A percentile compares a stretch with the other conserved stretches of the same genome.
Evolutionary conservation across 805 yeast genomes (phyloP).

Genomic region (Tetrapisispora fleetii): DNA sequence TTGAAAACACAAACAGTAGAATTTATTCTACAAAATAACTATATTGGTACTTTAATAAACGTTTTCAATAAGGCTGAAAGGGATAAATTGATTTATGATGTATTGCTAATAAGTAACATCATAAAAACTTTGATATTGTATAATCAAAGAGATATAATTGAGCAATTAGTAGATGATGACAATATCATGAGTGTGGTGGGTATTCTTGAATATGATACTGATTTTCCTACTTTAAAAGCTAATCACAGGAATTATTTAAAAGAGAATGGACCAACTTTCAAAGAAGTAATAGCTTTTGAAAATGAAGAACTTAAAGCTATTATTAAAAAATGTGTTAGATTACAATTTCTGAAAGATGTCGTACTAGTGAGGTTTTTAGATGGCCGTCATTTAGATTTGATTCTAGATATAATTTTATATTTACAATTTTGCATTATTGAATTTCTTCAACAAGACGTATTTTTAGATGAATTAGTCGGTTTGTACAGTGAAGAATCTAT

Average conservation of each 20-base stretch:
- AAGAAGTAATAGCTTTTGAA: conserved; percentile 59
- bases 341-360: conserved; percentile 79
- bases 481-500: conserved; percentile 34
- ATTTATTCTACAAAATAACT: conserved; percentile 45
- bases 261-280: conserved; percentile 40
- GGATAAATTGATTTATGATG: conserved; percentile 39
- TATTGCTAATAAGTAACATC: conserved; percentile 63
- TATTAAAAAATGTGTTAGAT: conserved; percentile 64
- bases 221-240: conserved; percentile 70
- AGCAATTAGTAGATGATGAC: conserved; percentile 45
- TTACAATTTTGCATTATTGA: conserved; percentile 27
- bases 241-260: conserved; percentile 64
- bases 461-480: conserved; percentile 48
- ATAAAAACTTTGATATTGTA: conserved; percentile 60
- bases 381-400: conserved; percentile 61
- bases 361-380: conserved; percentile 75
- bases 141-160: conserved; percentile 57
- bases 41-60: conserved; percentile 40
- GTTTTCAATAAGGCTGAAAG: conserved; percentile 51
- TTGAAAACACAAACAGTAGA: conserved; percentile 49
- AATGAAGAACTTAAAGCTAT: conserved; percentile 41
- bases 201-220: conserved; percentile 83
- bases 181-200: conserved; percentile 56
- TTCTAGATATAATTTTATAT: conserved; percentile 36
- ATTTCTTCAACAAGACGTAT: conserved; percentile 29